Conservation (phyloP, 2,329 filamentous ascomycete species). For the Pyrenochaeta sp. region DNA sequence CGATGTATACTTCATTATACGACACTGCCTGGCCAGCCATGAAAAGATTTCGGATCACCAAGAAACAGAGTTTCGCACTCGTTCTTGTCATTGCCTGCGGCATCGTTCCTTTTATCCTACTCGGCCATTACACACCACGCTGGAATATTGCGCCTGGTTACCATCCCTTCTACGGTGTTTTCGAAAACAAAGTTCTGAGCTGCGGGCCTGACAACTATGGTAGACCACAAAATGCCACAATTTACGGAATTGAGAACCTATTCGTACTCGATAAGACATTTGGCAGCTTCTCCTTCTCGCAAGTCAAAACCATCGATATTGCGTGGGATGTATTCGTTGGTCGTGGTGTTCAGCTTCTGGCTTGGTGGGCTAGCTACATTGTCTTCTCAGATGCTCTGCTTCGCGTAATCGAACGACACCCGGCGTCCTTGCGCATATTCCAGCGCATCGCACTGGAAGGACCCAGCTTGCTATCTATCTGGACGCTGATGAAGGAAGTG, state of each 20-base stretch:
- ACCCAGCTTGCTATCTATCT: conserved; percentile 28
- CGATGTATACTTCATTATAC: neutral
- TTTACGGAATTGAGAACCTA: conserved; percentile 33
- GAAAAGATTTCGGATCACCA: conserved; percentile 5
- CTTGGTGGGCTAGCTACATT: conserved; percentile 38
- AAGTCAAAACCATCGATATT: conserved; percentile 48
- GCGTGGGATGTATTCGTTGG: conserved; percentile 47
- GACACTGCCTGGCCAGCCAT: neutral
- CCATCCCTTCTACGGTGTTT: conserved; percentile 15
- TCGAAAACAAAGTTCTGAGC: conserved; percentile 18
- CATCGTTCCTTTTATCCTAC: conserved; percentile 14
- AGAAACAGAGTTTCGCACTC: conserved; percentile 20
- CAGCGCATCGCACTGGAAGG: conserved; percentile 42
- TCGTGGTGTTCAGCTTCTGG: conserved; percentile 41
- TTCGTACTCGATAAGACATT: conserved; percentile 39
- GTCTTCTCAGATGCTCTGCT: conserved; percentile 47
- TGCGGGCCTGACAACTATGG: conserved; percentile 15
- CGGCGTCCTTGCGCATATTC: conserved; percentile 46
- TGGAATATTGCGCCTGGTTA: neutral
- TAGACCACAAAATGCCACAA: conserved; percentile 19
- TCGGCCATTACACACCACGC: conserved; percentile 14
- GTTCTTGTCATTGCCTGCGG: conserved; percentile 13
- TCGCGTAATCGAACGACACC: conserved; percentile 44
- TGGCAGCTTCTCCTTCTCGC: conserved; percentile 37
- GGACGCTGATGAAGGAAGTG: conserved; percentile 38